Evolutionary conservation across 2,329 filamentous ascomycete genomes (phyloP).

Genomic region (Trichocomaceae sp.): DNA sequence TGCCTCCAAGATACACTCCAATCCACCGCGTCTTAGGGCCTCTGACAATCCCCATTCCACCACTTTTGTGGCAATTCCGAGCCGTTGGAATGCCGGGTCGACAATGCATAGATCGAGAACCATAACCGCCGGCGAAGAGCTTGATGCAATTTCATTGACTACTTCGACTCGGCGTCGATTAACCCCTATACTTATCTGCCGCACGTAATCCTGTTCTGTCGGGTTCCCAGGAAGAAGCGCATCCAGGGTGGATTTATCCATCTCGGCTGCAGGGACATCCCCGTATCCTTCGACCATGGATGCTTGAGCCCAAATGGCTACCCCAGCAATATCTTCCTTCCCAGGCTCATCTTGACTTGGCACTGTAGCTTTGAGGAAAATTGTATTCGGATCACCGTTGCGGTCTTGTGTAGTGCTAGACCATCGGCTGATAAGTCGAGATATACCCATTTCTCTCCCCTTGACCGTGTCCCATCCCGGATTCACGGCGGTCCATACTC

Average conservation of each 20-base stretch:
- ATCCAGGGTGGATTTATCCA: not conserved
- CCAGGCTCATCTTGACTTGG: not conserved
- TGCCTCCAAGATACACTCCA: slow-evolving; percentile 43
- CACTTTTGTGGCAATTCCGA: slow-evolving; percentile 40
- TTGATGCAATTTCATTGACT: slow-evolving; percentile 16
- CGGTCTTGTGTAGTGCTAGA: slow-evolving; percentile 34
- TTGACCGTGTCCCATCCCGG: slow-evolving; percentile 50
- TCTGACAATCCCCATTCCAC: slow-evolving; percentile 46
- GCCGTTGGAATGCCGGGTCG: slow-evolving; percentile 48
- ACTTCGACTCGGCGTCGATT: not conserved
- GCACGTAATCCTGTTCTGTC: not conserved
- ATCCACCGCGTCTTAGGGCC: slow-evolving; percentile 24
- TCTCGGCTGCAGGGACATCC: slow-evolving; percentile 12
- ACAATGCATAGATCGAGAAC: slow-evolving; percentile 49
- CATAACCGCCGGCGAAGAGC: slow-evolving; percentile 32
- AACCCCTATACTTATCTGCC: not conserved
- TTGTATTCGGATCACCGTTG: slow-evolving; percentile 33
- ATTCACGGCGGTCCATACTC: slow-evolving; percentile 47
- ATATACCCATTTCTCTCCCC: slow-evolving; percentile 34
- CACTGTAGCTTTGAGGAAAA: slow-evolving; percentile 51
- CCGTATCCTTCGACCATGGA: slow-evolving; percentile 47
- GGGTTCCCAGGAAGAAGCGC: not conserved
- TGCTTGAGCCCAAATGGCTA: slow-evolving; percentile 51
- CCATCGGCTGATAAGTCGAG: slow-evolving; percentile 41
- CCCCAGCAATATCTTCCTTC: slow-evolving; percentile 40